Evolutionary conservation across 2,329 filamentous ascomycete species (phyloP), one percentile per base, ranked within the genome.

Genomic region (Pyrenophora teres): DNA sequence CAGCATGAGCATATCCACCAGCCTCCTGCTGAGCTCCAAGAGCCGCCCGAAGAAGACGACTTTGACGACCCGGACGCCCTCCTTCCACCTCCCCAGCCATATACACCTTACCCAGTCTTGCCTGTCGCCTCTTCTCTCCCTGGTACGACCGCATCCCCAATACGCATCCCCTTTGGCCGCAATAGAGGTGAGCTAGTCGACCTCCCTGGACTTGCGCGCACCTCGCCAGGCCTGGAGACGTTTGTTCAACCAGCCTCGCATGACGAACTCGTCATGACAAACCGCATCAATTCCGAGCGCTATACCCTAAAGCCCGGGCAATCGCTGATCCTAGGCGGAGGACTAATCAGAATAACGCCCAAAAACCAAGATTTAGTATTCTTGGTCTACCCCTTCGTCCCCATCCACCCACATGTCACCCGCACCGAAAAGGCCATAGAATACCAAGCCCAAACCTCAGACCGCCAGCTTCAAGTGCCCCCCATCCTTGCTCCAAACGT

Each of bases 121-220:
- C 93, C 93, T 1, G 76, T 95, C 9, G 88, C 96, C 1, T 96
- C 92, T 0, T 83, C 89, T 4, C 80, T 97, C 2, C 90, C 94
- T 0, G 94, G 95, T 8, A 99, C 94, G 0, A 99, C 94, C 1
- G 94, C 92, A 2, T 96, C 92, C 0, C 94, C 94, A 0, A 97
- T 99, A 62, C 87, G 94, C 23, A 85, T 97, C 15, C 91, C 92
- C 0, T 99, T 94, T 68, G 92, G 92, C 39, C 85, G 85, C 53
- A 88, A 89, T 19, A 88, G 85, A 65, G 94, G 94, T 49, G 95
- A 99, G 72, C 80, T 99, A 30, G 90, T 99, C 64, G 94, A 99
- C 70, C 81, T 99, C 12, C 94, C 94, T 0, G 94, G 94, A 0
- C 78, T 99, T 30, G 83, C 87, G 7, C 86, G 94, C 39, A 87